A percentile compares a stretch with the other conserved stretches of the same genome.
phyloP scores from a whole-genome alignment of 176 grass and related monocot species.

The Cymbopogon citratus region DNA sequence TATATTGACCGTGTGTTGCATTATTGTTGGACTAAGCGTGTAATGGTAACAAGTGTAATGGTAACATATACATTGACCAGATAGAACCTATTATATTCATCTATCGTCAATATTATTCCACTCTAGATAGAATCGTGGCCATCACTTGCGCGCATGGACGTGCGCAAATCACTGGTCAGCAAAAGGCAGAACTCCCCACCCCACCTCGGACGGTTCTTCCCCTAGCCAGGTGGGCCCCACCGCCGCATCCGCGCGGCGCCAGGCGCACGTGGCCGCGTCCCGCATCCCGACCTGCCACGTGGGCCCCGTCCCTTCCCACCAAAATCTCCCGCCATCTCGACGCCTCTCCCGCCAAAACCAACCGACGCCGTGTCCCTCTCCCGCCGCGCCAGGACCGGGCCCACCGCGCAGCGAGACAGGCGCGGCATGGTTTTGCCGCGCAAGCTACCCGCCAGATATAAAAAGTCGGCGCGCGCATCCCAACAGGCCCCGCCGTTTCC shows the following conservation, averaged over 20 bases:
- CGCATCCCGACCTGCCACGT: background rate
- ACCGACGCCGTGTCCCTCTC: background rate
- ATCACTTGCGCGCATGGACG: too few species aligned
- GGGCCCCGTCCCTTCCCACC: background rate
- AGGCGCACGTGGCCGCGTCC: slow-evolving; percentile 17
- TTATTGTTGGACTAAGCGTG: too few species aligned
- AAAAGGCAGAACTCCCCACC: too few species aligned
- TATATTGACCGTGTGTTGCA: too few species aligned
- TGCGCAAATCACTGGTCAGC: too few species aligned
- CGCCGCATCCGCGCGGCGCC: background rate
- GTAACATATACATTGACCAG: too few species aligned
- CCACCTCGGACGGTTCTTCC: background rate
- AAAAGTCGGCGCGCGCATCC: slow-evolving; percentile 15
- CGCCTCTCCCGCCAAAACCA: slow-evolving; percentile 45
- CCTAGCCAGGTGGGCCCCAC: background rate
- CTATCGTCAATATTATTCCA: too few species aligned
- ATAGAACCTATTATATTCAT: too few species aligned
- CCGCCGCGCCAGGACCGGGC: background rate
- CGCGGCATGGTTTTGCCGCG: background rate
- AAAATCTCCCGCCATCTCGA: slow-evolving; percentile 43
- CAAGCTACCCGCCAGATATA: background rate
- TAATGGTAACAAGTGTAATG: too few species aligned
- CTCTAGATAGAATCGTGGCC: too few species aligned
- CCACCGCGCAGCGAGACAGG: slow-evolving; percentile 1
- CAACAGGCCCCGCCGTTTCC: background rate